Evolutionary conservation across 1,284 basidiomycete genomes (phyloP), one percentile per base, ranked within the genome.

Genomic region (Phlebopus sp.): DNA sequence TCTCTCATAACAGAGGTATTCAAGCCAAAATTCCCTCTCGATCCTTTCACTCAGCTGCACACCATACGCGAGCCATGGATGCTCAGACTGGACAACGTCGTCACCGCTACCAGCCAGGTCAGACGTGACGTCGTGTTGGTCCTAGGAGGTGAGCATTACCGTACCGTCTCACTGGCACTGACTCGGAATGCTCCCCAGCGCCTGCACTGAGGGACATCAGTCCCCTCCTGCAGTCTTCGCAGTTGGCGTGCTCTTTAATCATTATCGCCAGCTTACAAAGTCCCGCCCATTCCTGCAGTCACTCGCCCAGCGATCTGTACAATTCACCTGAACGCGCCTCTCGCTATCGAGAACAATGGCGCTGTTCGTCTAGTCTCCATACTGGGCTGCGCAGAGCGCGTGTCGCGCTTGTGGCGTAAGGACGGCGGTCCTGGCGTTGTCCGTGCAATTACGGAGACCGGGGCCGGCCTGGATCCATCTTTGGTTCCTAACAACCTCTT

Each of bases 331-430:
- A 53, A 64, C 2, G 48, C 64, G 0, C 74, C 77, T 0, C 64
- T 78, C 11, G 69, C 66, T 9, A 64, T 73, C 11, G 73, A 77
- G 44, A 71, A 74, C 38, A 60, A 69, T 2, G 75, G 75, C 32
- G 77, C 79, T 1, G 62, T 78, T 6, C 71, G 74, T 8, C 72
- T 82, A 49, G 74, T 76, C n/a, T 63, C 66, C 44, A 59, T 78
- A 2, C 66, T 81, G 17, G 76, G 80, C 39, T 75, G 77, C 58
- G 80, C 79, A 0, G 75, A 78, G 49, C 72, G 72, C 23, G 70
- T 81, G 10, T 76, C 73, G 0, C 64, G 69, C 15, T 41, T 68
- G 1, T 82, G 78, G 78, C 68, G 75, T 2, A 64, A 64, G 36
- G 49, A 60, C 27, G 66, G 67, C 17, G 67, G 64, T n/a, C 55